phyloP scores from a whole-genome alignment of 179 eudicot species.

The Beta lomatogona region DNA sequence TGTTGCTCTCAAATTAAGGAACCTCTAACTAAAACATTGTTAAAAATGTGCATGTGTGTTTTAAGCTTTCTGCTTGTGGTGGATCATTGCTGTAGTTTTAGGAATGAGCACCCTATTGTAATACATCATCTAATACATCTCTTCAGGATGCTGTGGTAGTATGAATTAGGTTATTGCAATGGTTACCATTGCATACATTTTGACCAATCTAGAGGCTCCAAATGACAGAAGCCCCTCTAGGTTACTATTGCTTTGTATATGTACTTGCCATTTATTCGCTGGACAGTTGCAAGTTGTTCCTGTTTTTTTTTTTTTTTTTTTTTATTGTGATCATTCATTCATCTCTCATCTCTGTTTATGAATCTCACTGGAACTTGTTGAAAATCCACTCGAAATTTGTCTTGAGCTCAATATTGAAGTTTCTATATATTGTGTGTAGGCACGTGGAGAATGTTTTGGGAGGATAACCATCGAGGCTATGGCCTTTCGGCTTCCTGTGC shows the following conservation, averaged over 20 bases:
- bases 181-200: neutral
- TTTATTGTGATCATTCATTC: neutral
- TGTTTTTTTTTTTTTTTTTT: neutral
- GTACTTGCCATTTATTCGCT: neutral
- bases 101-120: neutral
- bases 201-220: neutral
- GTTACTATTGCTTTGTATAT: neutral
- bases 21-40: neutral
- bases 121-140: neutral
- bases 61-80: neutral
- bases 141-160: neutral
- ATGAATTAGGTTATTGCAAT: neutral
- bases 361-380: neutral
- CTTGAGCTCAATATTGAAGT: neutral
- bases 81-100: neutral
- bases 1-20: neutral
- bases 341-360: neutral
- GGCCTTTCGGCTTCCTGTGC: slow-evolving; percentile 92
- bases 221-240: neutral
- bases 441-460: slow-evolving; percentile 94
- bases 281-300: neutral
- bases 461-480: slow-evolving; percentile 97
- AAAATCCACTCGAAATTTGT: neutral
- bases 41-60: neutral
- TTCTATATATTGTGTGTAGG: slow-evolving; percentile 41